These are phyloP conservation scores for Vishniacozyma victoriae DNA, from an alignment of 768 basidiomycete species.

Conservation along the genomic window DNA sequence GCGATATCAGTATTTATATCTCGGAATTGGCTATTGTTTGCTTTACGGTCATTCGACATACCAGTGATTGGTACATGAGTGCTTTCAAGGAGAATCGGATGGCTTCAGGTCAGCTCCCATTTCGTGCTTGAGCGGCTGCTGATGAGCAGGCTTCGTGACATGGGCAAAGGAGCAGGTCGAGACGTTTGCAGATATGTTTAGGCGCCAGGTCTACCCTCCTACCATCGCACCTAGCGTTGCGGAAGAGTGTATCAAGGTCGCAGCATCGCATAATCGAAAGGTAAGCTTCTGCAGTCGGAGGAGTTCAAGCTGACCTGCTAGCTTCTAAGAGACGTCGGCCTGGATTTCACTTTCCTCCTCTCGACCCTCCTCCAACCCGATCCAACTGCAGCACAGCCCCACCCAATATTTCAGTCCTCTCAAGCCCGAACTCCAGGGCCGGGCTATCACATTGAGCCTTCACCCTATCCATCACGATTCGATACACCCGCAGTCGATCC, in stretches of 20 bases:
- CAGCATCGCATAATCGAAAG: conserved; percentile 74
- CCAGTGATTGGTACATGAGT: conserved; percentile 93
- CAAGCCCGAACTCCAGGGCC: conserved; percentile 12
- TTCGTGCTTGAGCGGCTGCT: background rate
- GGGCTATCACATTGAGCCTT: conserved; percentile 15
- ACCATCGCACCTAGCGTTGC: conserved; percentile 66
- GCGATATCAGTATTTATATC: conserved; percentile 76
- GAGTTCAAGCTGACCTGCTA: conserved; percentile 33
- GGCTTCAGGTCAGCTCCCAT: conserved; percentile 66
- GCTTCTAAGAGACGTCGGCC: conserved; percentile 85
- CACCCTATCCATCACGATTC: conserved; percentile 15
- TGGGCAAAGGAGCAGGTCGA: conserved; percentile 88
- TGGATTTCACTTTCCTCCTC: conserved; percentile 91
- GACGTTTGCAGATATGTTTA: conserved; percentile 73
- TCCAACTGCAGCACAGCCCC: conserved; percentile 8
- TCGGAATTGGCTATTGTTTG: conserved; percentile 80
- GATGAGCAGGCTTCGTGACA: conserved; percentile 70
- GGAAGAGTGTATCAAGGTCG: conserved; percentile 71
- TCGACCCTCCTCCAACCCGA: conserved; percentile 49
- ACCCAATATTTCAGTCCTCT: conserved; percentile 13
- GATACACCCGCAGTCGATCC: no score
- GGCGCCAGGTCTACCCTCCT: conserved; percentile 82
- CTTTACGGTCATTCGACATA: conserved; percentile 93
- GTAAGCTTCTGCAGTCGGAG: conserved; percentile 48
- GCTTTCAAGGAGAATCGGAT: conserved; percentile 94